Base-by-base conservation (phyloP, 495 filamentous ascomycete species). In the Podospora didyma region DNA sequence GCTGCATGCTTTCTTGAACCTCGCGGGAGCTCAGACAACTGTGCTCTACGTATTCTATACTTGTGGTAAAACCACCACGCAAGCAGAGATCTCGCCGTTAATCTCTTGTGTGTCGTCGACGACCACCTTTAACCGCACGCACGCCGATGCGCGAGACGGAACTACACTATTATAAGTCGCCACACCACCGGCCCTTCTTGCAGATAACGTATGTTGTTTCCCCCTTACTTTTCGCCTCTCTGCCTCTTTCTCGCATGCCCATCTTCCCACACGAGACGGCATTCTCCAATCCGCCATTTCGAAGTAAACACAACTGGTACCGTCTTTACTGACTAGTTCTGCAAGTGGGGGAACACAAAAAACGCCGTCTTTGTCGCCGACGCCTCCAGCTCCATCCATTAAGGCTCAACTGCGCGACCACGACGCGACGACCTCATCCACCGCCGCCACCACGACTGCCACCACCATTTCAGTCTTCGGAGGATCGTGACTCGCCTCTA, bases 291-390 rank as follows among this genome's bases (percentile, higher is more conserved):
- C 5, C 12, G 39, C 39, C n/a, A 42, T 42, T 2, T 42, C 5
- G 14, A 42, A 14, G 5, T 5, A 42, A 17, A 14, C 53, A 22
- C 53, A n/a, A n/a, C n/a, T n/a, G n/a, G 44, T 19, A 48, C 26
- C 26, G 46, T 39, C 37, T 42, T 14, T 16, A 17, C 6, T 46
- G 24, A 35, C 55, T 58, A 41, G 46, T 37, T 22, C 55, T 58
- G 55, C 55, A 51, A 51, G 49, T 57, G 55, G 48, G 55, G 55
- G 42, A 51, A 49, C 24, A 58, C 55, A 51, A 51, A 41, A 49
- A 42, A 42, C 39, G 39, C 39, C 55, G 48, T 23, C 21, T 48
- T 48, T 48, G 21, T 23, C 46, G 23, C 39, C 46, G 24, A 35
- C 24, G 39, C 39, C n/a, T 5, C 9, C 39, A 4, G 14, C 12